Percentiles rank a stretch among this genome's conserved stretches.
phyloP scores from a whole-genome alignment of 2,329 filamentous ascomycete genomes.

The Colletotrichum trifolii region DNA sequence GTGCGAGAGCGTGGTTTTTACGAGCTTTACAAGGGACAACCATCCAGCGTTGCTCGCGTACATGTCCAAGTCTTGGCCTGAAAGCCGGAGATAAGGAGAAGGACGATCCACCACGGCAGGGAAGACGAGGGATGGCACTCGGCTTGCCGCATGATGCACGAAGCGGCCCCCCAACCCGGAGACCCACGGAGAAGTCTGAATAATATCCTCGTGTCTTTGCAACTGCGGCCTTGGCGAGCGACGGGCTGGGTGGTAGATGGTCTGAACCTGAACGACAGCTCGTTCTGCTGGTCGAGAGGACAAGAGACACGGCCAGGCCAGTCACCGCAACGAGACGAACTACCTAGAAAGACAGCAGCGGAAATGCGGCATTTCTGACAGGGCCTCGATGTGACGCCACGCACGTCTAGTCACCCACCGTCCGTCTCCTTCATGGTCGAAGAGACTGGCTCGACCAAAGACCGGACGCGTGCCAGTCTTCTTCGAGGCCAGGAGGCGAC shows the following conservation, averaged over 20 bases:
- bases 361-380: slow-evolving; percentile 15
- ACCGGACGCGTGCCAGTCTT: too few relatives aligned
- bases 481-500: too few relatives aligned
- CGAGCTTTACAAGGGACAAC: too few relatives aligned
- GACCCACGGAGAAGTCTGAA: slow-evolving; percentile 31
- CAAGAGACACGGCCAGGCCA: neutral
- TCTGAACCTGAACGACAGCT: neutral
- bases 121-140: slow-evolving; percentile 1
- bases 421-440: neutral
- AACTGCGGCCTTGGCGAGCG: slow-evolving; percentile 23
- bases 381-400: neutral
- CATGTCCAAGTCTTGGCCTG: too few relatives aligned
- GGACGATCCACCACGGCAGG: neutral
- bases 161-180: slow-evolving; percentile 11
- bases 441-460: neutral
- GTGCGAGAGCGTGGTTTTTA: too few relatives aligned
- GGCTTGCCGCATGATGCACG: slow-evolving; percentile 28
- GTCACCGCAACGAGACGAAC: neutral
- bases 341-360: neutral
- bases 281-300: neutral
- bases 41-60: too few relatives aligned
- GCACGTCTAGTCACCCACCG: too few relatives aligned
- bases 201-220: slow-evolving; percentile 35
- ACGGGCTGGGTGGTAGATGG: slow-evolving; percentile 5
- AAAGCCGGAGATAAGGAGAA: slow-evolving; percentile 19